Percentiles rank a stretch among this genome's conserved stretches.
These are phyloP conservation scores for Endocalyx cinctus DNA, from an alignment of 2,329 filamentous ascomycete genomes.

Conservation along the genomic window DNA sequence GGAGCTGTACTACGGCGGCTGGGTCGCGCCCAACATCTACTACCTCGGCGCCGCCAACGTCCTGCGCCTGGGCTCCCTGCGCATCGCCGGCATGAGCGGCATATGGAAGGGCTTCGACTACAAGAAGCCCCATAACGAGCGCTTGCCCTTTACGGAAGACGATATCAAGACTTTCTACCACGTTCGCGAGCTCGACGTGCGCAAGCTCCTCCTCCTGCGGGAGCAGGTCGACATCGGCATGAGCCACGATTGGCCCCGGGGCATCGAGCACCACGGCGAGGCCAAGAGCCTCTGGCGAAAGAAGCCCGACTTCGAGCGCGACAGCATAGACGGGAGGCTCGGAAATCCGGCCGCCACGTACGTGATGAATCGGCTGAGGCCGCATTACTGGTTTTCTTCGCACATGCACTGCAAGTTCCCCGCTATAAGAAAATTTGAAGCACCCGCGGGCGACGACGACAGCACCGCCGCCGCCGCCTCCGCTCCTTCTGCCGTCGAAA, in stretches of 20 bases:
- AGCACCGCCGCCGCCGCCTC: constrained; percentile 5
- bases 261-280: constrained; percentile 76
- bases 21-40: constrained; percentile 96
- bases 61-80: constrained; percentile 73
- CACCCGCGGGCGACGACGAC: constrained; percentile 19
- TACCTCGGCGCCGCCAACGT: constrained; percentile 94
- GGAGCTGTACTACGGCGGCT: constrained; percentile 94
- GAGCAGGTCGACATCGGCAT: constrained; percentile 87
- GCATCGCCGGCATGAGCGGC: constrained; percentile 85
- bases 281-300: constrained; percentile 60
- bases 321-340: constrained; percentile 69
- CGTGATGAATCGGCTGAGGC: constrained; percentile 76
- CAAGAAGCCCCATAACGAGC: constrained; percentile 75
- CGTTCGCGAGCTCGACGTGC: constrained; percentile 81
- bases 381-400: constrained; percentile 86
- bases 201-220: constrained; percentile 79
- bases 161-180: constrained; percentile 86
- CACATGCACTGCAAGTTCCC: constrained; percentile 88
- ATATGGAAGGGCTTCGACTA: constrained; percentile 96
- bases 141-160: constrained; percentile 73
- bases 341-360: constrained; percentile 76
- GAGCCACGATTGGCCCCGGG: constrained; percentile 93
- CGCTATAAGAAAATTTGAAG: constrained; percentile 57
- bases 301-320: constrained; percentile 71
- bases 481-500: constrained; percentile 1